A percentile compares a stretch with the other conserved stretches of the same genome.
These are phyloP conservation scores for Irpex sp. DNA, from an alignment of 1,284 basidiomycete species.

Conservation along the genomic window DNA sequence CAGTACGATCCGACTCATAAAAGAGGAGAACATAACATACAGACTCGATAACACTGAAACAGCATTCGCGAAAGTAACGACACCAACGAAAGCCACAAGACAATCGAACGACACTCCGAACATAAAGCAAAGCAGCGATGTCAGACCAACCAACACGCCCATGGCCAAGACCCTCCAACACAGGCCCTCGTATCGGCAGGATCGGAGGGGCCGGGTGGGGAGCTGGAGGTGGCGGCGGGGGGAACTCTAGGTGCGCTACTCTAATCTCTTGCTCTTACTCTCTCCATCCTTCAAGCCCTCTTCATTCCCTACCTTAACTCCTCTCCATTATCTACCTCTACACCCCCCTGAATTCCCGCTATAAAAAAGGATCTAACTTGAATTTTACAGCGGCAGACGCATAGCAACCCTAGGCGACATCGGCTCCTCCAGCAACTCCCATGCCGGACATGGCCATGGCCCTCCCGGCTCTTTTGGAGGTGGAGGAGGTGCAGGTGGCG, in stretches of 20 bases:
- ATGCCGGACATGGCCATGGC: neutral
- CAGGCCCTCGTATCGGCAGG: constrained; percentile 12
- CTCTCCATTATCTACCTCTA: no score
- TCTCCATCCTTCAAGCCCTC: neutral
- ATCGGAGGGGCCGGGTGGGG: constrained; percentile 11
- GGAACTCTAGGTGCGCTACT: constrained; percentile 5
- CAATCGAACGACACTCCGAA: no score
- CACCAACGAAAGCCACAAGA: no score
- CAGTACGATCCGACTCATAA: no score
- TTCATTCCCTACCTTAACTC: neutral
- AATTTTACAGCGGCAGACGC: no score
- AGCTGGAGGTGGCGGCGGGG: constrained; percentile 1
- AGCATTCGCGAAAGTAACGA: no score
- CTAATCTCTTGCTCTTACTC: no score
- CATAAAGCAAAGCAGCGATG: no score
- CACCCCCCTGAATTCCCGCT: neutral
- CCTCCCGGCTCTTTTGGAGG: constrained; percentile 5
- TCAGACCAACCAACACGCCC: neutral
- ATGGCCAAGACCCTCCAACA: neutral
- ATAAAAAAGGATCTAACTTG: no score
- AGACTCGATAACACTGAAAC: no score
- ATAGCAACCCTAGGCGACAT: constrained; percentile 15
- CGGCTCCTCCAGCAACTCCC: neutral
- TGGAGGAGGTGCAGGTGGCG: constrained; percentile 22
- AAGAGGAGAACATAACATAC: no score